Evolutionary conservation across 1,284 basidiomycete genomes (phyloP), one percentile per base, ranked within the genome.

Genomic region (Leucoagaricus sp.): DNA sequence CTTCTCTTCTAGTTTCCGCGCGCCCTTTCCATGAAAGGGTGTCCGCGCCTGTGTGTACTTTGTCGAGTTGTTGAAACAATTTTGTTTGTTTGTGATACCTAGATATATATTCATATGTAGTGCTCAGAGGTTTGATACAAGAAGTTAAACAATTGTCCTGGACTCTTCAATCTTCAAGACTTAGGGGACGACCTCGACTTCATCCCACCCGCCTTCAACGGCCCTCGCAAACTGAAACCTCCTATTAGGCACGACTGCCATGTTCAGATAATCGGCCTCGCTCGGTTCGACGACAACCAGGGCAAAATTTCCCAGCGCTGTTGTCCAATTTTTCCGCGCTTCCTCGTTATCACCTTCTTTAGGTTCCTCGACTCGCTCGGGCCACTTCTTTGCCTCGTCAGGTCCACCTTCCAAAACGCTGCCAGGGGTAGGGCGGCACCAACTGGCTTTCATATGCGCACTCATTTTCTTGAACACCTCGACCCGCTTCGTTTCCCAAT

Each of bases 341-440:
- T 63, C 61, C 57, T 61, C 60, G 25, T 47, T 38, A 51, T 69
- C 73, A 23, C 75, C 72, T 13, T 81, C 67, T 29, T 60, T 69
- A 21, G 75, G 75, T 57, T 79, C 72, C 25, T 74, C 67, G 25
- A 67, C 47, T 15, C 55, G 60, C 47, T 60, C 57, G 4, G 85
- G 85, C 87, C 87, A 89, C 56, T 68, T 69, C 60, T 79, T 77
- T 56, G 80, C 78, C 51, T 80, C 82, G 1, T 83, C 81, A 46
- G 79, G 74, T 4, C 76, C 80, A 23, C 72, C 71, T n/a, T 65
- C 40, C 41, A 89, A 65, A 3, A 64, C 69, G 7, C 61, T 69
- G 1, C 88, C 88, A 0, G 88, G 85, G 0, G 73, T 63, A 0
- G 88, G 87, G 2, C 81, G 70, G 58, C 79, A 81, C 85, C 86